A percentile compares a stretch with the other conserved stretches of the same genome.
phyloP scores from a whole-genome alignment of 495 filamentous ascomycete species.

The Neurospora sp. region DNA sequence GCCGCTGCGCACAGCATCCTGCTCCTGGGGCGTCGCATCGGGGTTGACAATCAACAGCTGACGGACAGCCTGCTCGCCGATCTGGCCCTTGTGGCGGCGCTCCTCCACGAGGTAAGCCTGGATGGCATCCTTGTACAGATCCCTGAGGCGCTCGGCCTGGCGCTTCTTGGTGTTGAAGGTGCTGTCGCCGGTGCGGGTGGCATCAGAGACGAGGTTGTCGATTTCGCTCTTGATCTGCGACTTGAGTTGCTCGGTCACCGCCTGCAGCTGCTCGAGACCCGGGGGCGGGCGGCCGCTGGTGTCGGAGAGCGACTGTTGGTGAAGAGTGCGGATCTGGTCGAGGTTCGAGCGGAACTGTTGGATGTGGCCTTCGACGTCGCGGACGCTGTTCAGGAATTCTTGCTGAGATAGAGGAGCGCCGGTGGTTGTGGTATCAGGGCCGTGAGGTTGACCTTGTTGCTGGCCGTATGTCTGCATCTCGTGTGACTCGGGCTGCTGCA shows the following conservation, averaged over 20 bases:
- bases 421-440: conserved; percentile 16
- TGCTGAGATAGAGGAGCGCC: conserved; percentile 34
- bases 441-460: conserved; percentile 3
- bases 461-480: conserved; percentile 26
- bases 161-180: conserved; percentile 46
- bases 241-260: conserved; percentile 50
- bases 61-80: conserved; percentile 59
- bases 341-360: conserved; percentile 43
- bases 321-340: conserved; percentile 45
- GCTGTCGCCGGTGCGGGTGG: conserved; percentile 44
- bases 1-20: conserved; percentile 50
- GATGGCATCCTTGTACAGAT: conserved; percentile 52
- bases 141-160: conserved; percentile 55
- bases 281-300: conserved; percentile 37
- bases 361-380: conserved; percentile 48
- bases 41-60: conserved; percentile 72
- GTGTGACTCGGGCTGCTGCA: conserved; percentile 24
- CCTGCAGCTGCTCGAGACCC: conserved; percentile 49
- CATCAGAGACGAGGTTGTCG: conserved; percentile 54
- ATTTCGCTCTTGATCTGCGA: conserved; percentile 57
- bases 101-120: conserved; percentile 56
- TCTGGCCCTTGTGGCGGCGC: conserved; percentile 50
- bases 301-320: conserved; percentile 49
- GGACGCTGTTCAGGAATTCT: conserved; percentile 52
- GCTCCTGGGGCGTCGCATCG: conserved; percentile 54